phyloP scores from a whole-genome alignment of 129 eudicot genomes.

The Centaurea solstitialis region DNA sequence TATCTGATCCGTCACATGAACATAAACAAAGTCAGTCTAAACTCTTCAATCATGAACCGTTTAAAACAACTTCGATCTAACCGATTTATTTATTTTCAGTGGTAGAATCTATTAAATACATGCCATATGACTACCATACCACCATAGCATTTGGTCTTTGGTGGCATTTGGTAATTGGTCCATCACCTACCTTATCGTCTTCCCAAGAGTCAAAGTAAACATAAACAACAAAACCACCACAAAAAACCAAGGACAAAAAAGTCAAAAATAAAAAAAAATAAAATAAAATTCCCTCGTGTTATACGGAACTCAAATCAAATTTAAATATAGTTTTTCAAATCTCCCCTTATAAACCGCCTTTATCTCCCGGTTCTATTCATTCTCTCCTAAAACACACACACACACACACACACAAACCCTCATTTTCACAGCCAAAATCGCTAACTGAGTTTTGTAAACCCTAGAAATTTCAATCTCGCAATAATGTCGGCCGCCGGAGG shows the following conservation, averaged over 20 bases:
- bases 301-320: slow-evolving; percentile 42
- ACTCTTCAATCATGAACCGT: too few relatives aligned
- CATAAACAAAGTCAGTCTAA: background rate
- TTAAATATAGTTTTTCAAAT: slow-evolving; percentile 41
- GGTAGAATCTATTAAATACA: background rate
- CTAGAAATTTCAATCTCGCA: slow-evolving; percentile 10
- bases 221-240: background rate
- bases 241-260: background rate
- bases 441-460: slow-evolving; percentile 3
- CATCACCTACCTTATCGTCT: background rate
- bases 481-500: slow-evolving; percentile 42
- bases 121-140: background rate
- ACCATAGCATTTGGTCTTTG: background rate
- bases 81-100: background rate
- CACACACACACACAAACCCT: background rate
- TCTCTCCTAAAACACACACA: background rate
- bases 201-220: background rate
- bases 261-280: slow-evolving; percentile 10
- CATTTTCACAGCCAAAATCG: slow-evolving; percentile 10
- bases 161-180: background rate
- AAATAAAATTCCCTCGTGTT: slow-evolving; percentile 28
- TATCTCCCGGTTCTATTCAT: background rate
- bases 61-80: background rate
- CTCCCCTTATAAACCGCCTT: slow-evolving; percentile 40
- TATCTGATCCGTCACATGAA: background rate